Base-by-base conservation (phyloP, 768 basidiomycete genomes). In the Boletellus ananiceps region DNA sequence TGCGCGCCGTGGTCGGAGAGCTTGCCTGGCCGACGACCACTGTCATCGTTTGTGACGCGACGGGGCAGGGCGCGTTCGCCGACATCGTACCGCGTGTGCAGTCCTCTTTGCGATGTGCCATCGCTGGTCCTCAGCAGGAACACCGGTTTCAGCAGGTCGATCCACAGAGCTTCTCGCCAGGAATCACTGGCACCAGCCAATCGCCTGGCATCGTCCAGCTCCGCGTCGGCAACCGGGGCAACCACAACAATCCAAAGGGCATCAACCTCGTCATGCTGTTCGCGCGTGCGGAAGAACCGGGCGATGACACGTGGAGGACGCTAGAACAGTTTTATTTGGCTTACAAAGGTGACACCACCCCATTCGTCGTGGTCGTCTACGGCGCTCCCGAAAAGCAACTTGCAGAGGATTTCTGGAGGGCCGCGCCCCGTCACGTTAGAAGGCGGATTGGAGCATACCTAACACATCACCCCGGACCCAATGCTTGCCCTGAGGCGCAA, bases 341-440 rank as follows among this genome's bases (percentile, higher is more conserved):
- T 32, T 57, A 54, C 40, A 51, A 51, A 21, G 57, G 59, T 1
- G 8, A 38, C 8, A 50, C 59, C 44, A 50, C 54, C 11, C 59
- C 59, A 0, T 40, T 58, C 21, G 34, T 64, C 32, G 48, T 66
- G 2, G 48, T 61, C 18, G 40, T 64, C 8, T 35, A 41, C 2
- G 50, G 48, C 2, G 39, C 52, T 27, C 15, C 47, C 21, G 44
- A 52, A 37, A 40, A 37, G 42, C 41, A 21, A 36, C 32, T 44
- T 9, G 60, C 54, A 8, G 50, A 56, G 23, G 23, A 25, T 25
- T 25, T 25, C 23, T 25, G 23, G 23, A 25, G 23, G 23, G 23
- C 23, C 4, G 23, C 23, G 2, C 23, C 23, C 23, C 23, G 23
- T 25, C 23, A 7, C 4, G 23, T 25, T 5, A 25, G 23, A 25